Conservation (phyloP, 768 basidiomycete genomes). For the Antrodiella citrinella region DNA sequence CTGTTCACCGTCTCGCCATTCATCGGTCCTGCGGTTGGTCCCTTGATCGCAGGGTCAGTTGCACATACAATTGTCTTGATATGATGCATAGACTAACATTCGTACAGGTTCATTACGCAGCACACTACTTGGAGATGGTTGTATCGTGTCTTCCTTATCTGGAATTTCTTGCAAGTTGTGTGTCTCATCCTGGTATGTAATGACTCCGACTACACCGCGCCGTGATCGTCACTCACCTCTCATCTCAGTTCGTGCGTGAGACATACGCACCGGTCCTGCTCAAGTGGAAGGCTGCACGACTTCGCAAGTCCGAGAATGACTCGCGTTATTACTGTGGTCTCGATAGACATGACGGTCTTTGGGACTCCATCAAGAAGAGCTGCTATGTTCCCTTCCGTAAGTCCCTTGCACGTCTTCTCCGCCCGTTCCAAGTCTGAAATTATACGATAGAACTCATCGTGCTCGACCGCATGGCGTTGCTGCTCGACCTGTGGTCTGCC, state of each 20-base stretch:
- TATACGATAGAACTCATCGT: slow-evolving; percentile 50
- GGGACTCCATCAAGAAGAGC: slow-evolving; percentile 42
- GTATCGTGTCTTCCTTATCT: slow-evolving; percentile 57
- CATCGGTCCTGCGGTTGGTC: slow-evolving; percentile 45
- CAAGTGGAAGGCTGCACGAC: slow-evolving; percentile 46
- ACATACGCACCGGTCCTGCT: slow-evolving; percentile 54
- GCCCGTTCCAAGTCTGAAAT: neutral
- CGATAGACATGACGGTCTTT: slow-evolving; percentile 35
- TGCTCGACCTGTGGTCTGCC: slow-evolving; percentile 61
- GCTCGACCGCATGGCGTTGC: slow-evolving; percentile 68
- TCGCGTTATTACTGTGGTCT: slow-evolving; percentile 43
- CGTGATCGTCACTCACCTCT: too few relatives aligned
- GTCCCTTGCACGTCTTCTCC: slow-evolving; percentile 11
- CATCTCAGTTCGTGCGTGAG: slow-evolving; percentile 64
- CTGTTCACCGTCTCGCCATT: slow-evolving; percentile 44
- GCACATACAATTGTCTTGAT: neutral
- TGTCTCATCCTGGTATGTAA: slow-evolving; percentile 46
- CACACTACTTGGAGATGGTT: slow-evolving; percentile 65
- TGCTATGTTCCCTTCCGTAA: slow-evolving; percentile 54
- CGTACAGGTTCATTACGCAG: slow-evolving; percentile 24
- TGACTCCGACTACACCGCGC: too few relatives aligned
- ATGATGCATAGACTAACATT: neutral
- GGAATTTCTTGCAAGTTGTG: slow-evolving; percentile 46
- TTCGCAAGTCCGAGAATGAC: slow-evolving; percentile 48
- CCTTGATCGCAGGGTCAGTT: slow-evolving; percentile 47